A percentile compares a stretch with the other conserved stretches of the same genome.
These are phyloP conservation scores for Garcia nutans DNA, from an alignment of 345 rosid genomes.

Conservation along the genomic window DNA sequence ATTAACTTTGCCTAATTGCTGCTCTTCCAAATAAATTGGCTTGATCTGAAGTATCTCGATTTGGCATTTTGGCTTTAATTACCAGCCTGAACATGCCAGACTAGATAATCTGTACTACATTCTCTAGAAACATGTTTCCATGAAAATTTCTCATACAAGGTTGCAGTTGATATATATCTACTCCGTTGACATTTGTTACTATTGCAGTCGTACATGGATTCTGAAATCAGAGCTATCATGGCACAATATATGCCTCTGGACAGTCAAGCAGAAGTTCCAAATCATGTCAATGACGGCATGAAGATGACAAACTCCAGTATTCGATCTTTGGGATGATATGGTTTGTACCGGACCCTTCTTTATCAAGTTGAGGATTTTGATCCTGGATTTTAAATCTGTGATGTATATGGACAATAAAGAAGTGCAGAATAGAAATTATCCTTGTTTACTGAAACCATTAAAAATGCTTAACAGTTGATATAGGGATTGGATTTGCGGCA, in stretches of 20 bases:
- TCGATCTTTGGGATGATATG: background rate
- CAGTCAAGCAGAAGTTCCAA: constrained; percentile 71
- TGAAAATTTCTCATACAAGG: background rate
- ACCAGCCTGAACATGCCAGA: background rate
- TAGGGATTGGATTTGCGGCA: constrained; percentile 20
- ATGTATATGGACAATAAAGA: constrained; percentile 24
- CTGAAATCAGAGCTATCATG: constrained; percentile 97
- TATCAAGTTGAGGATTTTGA: constrained; percentile 15
- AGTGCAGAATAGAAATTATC: constrained; percentile 25
- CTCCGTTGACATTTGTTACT: background rate
- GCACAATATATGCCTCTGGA: constrained; percentile 98
- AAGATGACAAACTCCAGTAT: constrained; percentile 10
- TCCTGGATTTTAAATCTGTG: constrained; percentile 21
- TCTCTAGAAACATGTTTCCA: background rate
- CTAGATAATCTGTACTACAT: background rate
- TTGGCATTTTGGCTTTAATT: background rate
- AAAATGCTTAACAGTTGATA: constrained; percentile 28
- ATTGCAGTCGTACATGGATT: constrained; percentile 92
- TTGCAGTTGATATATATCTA: too few species aligned
- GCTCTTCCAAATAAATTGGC: background rate
- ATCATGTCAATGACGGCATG: constrained; percentile 58
- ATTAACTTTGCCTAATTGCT: background rate
- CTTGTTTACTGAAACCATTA: constrained; percentile 14
- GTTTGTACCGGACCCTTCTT: constrained; percentile 7
- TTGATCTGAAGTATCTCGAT: background rate